These are phyloP conservation scores for Magnaporthiopsis incrustans DNA, from an alignment of 2,329 filamentous ascomycete genomes.

Conservation along the genomic window DNA sequence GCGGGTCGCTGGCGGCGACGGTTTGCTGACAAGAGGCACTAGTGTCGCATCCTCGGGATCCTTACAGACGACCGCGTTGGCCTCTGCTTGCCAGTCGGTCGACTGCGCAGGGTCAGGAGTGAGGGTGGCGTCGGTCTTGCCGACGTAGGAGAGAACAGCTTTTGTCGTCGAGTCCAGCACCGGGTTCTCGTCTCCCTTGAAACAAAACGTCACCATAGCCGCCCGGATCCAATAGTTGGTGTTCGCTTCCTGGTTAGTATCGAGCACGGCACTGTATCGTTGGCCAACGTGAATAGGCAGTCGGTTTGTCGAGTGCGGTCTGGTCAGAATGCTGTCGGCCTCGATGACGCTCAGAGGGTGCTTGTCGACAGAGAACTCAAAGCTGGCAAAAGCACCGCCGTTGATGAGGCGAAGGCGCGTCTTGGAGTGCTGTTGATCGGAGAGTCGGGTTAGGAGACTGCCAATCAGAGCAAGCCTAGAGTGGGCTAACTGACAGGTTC, in stretches of 20 bases:
- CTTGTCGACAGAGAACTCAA: conserved; percentile 62
- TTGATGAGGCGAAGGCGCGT: conserved; percentile 57
- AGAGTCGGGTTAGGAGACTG: neutral
- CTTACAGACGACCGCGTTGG: conserved; percentile 6
- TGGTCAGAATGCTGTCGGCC: conserved; percentile 59
- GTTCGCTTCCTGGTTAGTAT: conserved; percentile 19
- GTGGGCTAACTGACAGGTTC: neutral
- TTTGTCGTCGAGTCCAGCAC: conserved; percentile 7
- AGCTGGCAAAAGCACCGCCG: conserved; percentile 61
- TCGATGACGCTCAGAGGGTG: conserved; percentile 54
- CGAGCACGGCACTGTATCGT: conserved; percentile 28
- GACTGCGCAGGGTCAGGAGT: neutral
- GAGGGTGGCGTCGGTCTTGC: neutral
- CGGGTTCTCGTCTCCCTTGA: conserved; percentile 8
- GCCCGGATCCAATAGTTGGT: conserved; percentile 30
- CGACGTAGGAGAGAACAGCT: conserved; percentile 8
- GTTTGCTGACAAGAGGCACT: conserved; percentile 3
- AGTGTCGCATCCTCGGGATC: conserved; percentile 9
- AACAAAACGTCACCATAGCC: conserved; percentile 24
- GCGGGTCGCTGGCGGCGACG: conserved; percentile 8
- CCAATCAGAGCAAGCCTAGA: neutral
- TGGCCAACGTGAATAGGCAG: conserved; percentile 32
- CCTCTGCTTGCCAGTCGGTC: conserved; percentile 8
- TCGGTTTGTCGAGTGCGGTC: conserved; percentile 32
- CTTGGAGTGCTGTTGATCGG: neutral